A percentile compares a stretch with the other conserved stretches of the same genome.
phyloP scores from a whole-genome alignment of 1,139 yeast species.

The Pichia sp. region DNA sequence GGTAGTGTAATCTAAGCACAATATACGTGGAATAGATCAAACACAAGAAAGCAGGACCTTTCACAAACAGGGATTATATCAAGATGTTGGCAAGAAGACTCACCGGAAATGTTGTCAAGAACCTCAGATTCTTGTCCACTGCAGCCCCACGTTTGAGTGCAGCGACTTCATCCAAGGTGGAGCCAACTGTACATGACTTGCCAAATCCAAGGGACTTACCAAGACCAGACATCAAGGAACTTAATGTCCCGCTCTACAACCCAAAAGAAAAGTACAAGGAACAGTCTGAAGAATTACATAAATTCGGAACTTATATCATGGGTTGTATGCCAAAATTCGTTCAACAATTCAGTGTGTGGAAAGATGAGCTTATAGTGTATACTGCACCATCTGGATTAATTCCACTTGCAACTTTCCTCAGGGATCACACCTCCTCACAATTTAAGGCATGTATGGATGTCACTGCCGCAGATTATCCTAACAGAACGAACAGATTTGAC shows the following conservation, averaged over 20 bases:
- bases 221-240: conserved; percentile 27
- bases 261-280: conserved; percentile 73
- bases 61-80: no score
- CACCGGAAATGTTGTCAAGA: conserved; percentile 1
- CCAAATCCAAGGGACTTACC: conserved; percentile 28
- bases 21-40: no score
- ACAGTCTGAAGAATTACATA: conserved; percentile 68
- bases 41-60: no score
- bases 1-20: no score
- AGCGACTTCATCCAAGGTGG: conserved; percentile 7
- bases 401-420: conserved; percentile 64
- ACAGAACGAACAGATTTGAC: conserved; percentile 78
- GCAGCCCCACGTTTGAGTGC: conserved; percentile 6
- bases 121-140: conserved; percentile 10
- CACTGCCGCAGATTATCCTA: conserved; percentile 84
- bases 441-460: conserved; percentile 74
- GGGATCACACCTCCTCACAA: conserved; percentile 75
- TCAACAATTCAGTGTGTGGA: conserved; percentile 86
- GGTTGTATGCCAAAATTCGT: conserved; percentile 74
- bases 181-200: conserved; percentile 21
- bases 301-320: conserved; percentile 75
- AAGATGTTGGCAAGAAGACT: conserved; percentile 15
- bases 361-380: conserved; percentile 74
- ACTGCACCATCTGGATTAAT: conserved; percentile 71
- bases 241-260: conserved; percentile 58